Evolutionary conservation across 805 yeast genomes (phyloP).

Genomic region (Ascoidea asiatica): DNA sequence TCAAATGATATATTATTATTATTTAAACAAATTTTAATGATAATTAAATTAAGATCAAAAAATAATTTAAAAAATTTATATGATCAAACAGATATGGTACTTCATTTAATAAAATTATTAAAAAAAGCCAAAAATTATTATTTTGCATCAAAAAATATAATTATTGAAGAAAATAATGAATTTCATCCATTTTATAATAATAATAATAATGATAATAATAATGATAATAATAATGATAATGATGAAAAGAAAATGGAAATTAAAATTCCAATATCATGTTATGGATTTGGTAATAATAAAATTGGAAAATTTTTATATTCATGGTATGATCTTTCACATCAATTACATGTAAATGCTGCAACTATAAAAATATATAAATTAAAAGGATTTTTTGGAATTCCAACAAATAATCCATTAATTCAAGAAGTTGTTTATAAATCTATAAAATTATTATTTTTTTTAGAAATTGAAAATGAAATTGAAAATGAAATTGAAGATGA

Average conservation of each 20-base stretch:
- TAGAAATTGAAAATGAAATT: background rate
- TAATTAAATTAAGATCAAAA: background rate
- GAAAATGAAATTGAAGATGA: background rate
- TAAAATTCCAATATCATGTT: background rate
- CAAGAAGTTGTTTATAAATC: conserved; percentile 7
- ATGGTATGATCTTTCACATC: conserved; percentile 22
- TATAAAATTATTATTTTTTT: conserved; percentile 16
- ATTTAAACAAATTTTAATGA: background rate
- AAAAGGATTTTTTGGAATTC: background rate
- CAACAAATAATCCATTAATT: conserved; percentile 24
- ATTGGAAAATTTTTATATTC: background rate
- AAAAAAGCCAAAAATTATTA: background rate
- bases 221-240: background rate
- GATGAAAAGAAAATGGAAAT: background rate
- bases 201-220: background rate
- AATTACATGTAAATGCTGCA: conserved; percentile 66
- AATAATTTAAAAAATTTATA: too few species aligned
- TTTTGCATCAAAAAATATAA: background rate
- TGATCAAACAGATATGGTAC: background rate
- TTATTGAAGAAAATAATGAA: background rate
- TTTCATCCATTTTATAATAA: background rate
- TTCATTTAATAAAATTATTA: too few species aligned
- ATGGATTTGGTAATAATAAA: background rate
- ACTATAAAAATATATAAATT: conserved; percentile 37
- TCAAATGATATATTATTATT: background rate